Conservation (phyloP, 257 asterid species). For the Sherardia arvensis region DNA sequence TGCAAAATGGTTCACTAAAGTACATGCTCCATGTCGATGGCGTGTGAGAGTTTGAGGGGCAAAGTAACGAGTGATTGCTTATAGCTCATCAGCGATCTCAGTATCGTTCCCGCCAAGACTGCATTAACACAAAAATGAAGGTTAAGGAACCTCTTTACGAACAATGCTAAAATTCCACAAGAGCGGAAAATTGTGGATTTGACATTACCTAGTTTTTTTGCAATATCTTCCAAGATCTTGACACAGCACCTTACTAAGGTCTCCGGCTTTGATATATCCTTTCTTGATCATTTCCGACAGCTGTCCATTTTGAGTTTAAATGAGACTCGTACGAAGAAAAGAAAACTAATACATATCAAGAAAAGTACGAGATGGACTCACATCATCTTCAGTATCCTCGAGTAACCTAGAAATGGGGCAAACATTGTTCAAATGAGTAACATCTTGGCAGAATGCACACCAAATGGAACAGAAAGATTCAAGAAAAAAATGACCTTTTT, state of each 20-base stretch:
- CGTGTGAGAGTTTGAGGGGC: neutral
- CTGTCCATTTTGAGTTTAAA: conserved; percentile 24
- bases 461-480: neutral
- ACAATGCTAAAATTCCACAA: neutral
- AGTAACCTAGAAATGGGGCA: conserved; percentile 51
- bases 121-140: conserved; percentile 3
- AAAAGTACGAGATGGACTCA: conserved; percentile 22
- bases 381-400: conserved; percentile 93
- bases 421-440: conserved; percentile 4
- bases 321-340: neutral
- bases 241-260: conserved; percentile 72
- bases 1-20: neutral
- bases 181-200: neutral
- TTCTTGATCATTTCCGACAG: conserved; percentile 68
- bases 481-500: neutral
- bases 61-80: neutral
- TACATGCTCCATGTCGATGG: neutral
- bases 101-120: conserved; percentile 2
- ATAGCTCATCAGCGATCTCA: conserved; percentile 10
- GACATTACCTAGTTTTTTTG: conserved; percentile 42
- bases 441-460: neutral
- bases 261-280: conserved; percentile 60
- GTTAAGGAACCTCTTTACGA: neutral
- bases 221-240: conserved; percentile 65
- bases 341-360: neutral